These are phyloP conservation scores for Syncephalastrum contaminatum DNA, from an alignment of 371 early-diverging fungal species.

Conservation along the genomic window DNA sequence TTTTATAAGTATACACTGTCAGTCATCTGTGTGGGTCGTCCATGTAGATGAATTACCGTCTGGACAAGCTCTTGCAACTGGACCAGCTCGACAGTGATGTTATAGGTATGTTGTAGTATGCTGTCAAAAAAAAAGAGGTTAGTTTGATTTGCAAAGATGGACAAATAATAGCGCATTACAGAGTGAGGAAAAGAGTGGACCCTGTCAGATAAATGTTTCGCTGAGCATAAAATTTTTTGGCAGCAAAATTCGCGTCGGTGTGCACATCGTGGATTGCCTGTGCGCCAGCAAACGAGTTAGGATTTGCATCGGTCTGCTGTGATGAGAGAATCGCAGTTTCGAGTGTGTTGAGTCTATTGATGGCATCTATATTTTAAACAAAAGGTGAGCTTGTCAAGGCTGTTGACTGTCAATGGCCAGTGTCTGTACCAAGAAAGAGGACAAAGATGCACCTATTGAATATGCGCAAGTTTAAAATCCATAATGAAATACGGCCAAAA, in stretches of 20 bases:
- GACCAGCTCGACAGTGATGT: constrained; percentile 15
- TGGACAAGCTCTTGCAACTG: constrained; percentile 5
- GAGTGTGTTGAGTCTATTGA: constrained; percentile 9
- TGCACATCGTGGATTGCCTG: constrained; percentile 12
- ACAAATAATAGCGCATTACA: constrained; percentile 2
- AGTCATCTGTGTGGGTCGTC: too few relatives aligned
- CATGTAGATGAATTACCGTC: too few relatives aligned
- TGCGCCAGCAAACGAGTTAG: constrained; percentile 3
- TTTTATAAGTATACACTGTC: too few relatives aligned
- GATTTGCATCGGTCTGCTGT: constrained; percentile 1
- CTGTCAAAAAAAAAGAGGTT: background rate
- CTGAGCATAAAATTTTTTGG: constrained; percentile 19
- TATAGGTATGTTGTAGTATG: constrained; percentile 9
- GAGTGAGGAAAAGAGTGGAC: constrained; percentile 13
- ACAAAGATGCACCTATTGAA: constrained; percentile 13
- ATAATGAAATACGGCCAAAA: background rate
- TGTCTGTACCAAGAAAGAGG: constrained; percentile 11
- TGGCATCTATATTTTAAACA: constrained; percentile 5
- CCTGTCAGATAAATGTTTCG: constrained; percentile 18
- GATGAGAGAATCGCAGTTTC: constrained; percentile 1
- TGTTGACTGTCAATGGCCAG: background rate
- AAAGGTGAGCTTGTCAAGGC: background rate
- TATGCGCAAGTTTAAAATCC: background rate
- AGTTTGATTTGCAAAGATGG: background rate
- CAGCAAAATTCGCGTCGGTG: constrained; percentile 9